phyloP scores from a whole-genome alignment of 139 green algal genomes.

The Zygnema cylindricum region DNA sequence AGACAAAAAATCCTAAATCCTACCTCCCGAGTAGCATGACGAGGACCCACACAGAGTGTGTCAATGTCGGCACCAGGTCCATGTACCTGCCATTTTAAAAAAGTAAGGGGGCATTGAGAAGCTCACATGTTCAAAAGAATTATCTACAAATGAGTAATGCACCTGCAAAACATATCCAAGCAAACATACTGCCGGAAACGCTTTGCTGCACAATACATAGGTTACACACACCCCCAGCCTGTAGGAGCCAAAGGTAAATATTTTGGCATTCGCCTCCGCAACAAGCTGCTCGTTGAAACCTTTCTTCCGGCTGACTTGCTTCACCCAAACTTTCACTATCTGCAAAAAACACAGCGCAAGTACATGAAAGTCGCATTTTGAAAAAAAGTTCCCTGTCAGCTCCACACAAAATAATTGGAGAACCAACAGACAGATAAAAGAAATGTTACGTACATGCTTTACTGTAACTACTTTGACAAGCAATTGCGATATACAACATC shows the following conservation, averaged over 20 bases:
- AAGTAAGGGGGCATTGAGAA: neutral
- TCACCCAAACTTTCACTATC: slow-evolving; percentile 80
- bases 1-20: too few species aligned
- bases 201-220: too few species aligned
- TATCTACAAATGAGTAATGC: too few species aligned
- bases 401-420: slow-evolving; percentile 2
- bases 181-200: too few species aligned
- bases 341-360: slow-evolving; percentile 3
- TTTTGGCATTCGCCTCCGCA: slow-evolving; percentile 82
- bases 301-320: slow-evolving; percentile 61
- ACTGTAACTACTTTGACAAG: neutral
- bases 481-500: neutral
- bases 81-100: slow-evolving; percentile 71
- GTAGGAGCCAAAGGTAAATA: slow-evolving; percentile 95
- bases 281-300: slow-evolving; percentile 62
- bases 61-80: slow-evolving; percentile 95
- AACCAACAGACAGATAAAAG: neutral
- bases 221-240: slow-evolving; percentile 83
- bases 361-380: neutral
- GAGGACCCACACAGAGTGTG: slow-evolving; percentile 89
- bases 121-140: slow-evolving; percentile 6
- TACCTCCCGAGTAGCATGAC: slow-evolving; percentile 38
- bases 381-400: too few species aligned
- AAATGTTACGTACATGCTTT: neutral
- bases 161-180: too few species aligned